phyloP scores from a whole-genome alignment of 2,329 filamentous ascomycete species.

The Hypoxylon sp. region DNA sequence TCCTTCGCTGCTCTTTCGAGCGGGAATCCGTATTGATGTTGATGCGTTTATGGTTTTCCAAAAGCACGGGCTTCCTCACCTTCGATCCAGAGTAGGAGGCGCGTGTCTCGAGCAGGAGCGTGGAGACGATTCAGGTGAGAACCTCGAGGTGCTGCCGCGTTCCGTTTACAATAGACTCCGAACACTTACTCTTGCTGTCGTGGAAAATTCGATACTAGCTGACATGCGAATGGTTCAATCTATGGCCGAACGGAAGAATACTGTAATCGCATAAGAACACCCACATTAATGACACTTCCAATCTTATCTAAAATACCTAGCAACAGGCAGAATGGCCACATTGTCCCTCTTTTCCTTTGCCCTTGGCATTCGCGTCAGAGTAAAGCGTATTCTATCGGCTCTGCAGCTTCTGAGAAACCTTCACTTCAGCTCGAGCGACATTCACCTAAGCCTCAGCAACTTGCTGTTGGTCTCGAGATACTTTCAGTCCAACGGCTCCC shows the following conservation, averaged over 20 bases:
- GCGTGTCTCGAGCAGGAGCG: background rate
- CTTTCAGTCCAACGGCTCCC: no score
- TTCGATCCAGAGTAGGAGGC: background rate
- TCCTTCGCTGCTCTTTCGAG: background rate
- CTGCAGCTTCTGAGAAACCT: background rate
- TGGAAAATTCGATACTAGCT: no score
- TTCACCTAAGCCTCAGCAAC: background rate
- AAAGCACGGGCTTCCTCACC: background rate
- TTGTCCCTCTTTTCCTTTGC: background rate
- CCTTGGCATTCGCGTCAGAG: background rate
- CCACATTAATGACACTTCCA: background rate
- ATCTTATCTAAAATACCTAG: background rate
- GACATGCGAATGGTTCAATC: no score
- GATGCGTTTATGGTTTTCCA: background rate
- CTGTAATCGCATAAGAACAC: background rate
- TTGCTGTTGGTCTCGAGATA: background rate
- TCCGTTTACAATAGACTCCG: background rate
- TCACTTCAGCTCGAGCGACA: background rate
- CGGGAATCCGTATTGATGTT: background rate
- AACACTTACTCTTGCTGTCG: background rate
- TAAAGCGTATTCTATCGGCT: background rate
- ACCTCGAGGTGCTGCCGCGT: background rate
- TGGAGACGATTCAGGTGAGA: background rate
- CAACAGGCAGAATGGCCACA: background rate
- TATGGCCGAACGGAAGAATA: no score